Evolutionary conservation across 108 stramenopile species (phyloP).

Genomic region (Pseudonitzschia pungens): DNA sequence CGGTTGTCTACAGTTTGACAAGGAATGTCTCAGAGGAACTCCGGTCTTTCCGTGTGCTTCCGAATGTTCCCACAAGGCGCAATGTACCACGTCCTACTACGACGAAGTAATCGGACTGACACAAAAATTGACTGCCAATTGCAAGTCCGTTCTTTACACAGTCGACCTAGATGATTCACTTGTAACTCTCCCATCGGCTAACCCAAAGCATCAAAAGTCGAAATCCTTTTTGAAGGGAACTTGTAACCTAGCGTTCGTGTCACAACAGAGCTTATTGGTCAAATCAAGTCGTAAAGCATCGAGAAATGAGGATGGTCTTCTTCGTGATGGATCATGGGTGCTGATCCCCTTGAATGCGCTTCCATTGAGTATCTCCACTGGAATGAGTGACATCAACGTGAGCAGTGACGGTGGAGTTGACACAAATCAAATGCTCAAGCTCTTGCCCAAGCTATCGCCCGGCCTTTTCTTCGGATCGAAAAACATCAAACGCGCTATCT

Average conservation of each 20-base stretch:
- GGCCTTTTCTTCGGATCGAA: slow-evolving; percentile 65
- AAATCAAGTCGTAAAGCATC: slow-evolving; percentile 20
- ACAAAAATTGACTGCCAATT: slow-evolving; percentile 51
- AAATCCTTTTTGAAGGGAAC: slow-evolving; percentile 51
- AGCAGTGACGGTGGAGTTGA: slow-evolving; percentile 17
- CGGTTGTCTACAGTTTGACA: slow-evolving; percentile 61
- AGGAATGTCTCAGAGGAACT: slow-evolving; percentile 69
- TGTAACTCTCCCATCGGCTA: slow-evolving; percentile 59
- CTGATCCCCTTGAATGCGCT: slow-evolving; percentile 54
- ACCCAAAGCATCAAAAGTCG: slow-evolving; percentile 37
- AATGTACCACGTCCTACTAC: slow-evolving; percentile 66
- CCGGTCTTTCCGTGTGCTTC: slow-evolving; percentile 85
- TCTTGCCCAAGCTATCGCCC: slow-evolving; percentile 81
- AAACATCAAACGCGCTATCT: slow-evolving; percentile 57
- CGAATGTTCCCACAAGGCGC: slow-evolving; percentile 64
- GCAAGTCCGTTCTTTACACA: slow-evolving; percentile 74
- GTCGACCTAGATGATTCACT: slow-evolving; percentile 59
- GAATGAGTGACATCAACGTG: background rate
- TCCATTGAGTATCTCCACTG: background rate
- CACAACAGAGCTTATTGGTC: slow-evolving; percentile 54
- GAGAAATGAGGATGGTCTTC: slow-evolving; percentile 7
- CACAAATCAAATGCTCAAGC: slow-evolving; percentile 22
- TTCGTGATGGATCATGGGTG: slow-evolving; percentile 75
- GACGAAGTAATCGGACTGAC: slow-evolving; percentile 62
- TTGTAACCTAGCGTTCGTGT: slow-evolving; percentile 82